Conservation (phyloP, 371 early-diverging fungal species). For the Mucor sp. region DNA sequence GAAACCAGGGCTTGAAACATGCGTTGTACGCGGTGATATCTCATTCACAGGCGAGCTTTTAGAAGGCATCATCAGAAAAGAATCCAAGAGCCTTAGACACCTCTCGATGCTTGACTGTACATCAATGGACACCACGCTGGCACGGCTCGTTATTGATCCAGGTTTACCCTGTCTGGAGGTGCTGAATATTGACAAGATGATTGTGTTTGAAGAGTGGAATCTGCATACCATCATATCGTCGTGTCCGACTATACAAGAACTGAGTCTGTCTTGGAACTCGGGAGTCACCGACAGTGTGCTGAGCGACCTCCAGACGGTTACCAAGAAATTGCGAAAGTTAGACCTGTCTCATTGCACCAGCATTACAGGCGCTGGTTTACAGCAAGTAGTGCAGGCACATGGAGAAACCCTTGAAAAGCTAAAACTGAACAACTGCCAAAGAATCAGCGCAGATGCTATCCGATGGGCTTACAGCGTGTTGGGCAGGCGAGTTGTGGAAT, state of each 20-base stretch:
- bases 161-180: constrained; percentile 10
- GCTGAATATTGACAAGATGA: not conserved
- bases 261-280: constrained; percentile 4
- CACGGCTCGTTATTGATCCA: not conserved
- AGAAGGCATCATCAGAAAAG: not conserved
- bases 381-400: constrained; percentile 20
- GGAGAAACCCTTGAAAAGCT: constrained; percentile 12
- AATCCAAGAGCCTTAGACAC: not conserved
- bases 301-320: constrained; percentile 4
- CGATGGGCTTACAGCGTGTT: constrained; percentile 22
- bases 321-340: constrained; percentile 12
- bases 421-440: constrained; percentile 23
- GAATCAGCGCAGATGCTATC: constrained; percentile 28
- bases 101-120: not conserved
- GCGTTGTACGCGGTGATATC: not conserved
- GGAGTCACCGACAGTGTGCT: constrained; percentile 25
- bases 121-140: not conserved
- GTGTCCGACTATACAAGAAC: constrained; percentile 7
- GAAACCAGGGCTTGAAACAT: not conserved
- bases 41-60: not conserved
- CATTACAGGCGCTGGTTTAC: constrained; percentile 35
- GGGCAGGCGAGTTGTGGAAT: constrained; percentile 16
- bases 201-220: constrained; percentile 6
- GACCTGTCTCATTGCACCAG: constrained; percentile 29
- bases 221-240: constrained; percentile 6